A percentile compares a stretch with the other conserved stretches of the same genome.
Evolutionary conservation across 2,329 filamentous ascomycete species (phyloP).

Genomic region (Rhexocercosporidium sp.): DNA sequence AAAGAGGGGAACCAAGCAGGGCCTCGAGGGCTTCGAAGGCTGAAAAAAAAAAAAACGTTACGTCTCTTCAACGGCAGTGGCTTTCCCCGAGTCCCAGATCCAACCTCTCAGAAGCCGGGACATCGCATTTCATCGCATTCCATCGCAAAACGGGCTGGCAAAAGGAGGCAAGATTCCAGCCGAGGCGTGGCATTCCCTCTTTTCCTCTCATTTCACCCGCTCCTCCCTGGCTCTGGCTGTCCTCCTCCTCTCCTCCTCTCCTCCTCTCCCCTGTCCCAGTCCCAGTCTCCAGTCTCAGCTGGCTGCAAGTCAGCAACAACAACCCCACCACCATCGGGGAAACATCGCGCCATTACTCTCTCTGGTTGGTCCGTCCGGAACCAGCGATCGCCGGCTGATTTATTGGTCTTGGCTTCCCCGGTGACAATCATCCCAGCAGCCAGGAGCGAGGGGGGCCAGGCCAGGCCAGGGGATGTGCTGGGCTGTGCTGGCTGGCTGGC

Average conservation of each 20-base stretch:
- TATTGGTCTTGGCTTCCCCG: background rate
- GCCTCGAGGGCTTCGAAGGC: too few relatives aligned
- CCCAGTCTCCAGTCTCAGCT: too few relatives aligned
- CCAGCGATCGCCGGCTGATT: conserved; percentile 8
- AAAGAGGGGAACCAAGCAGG: background rate
- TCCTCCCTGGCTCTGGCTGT: background rate
- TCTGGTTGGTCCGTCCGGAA: background rate
- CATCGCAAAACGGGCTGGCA: background rate
- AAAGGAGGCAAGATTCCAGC: background rate
- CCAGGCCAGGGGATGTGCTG: too few relatives aligned
- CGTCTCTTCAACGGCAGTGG: conserved; percentile 4
- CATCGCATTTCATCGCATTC: too few relatives aligned
- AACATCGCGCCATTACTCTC: background rate
- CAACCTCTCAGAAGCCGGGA: conserved; percentile 2
- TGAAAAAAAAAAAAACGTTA: background rate
- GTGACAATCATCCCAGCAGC: background rate
- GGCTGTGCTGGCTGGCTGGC: too few relatives aligned
- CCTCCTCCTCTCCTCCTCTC: background rate
- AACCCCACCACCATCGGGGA: background rate
- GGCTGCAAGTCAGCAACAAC: background rate
- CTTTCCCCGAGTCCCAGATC: conserved; percentile 1
- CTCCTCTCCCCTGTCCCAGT: too few relatives aligned
- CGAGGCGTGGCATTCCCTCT: background rate
- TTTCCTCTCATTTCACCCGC: background rate
- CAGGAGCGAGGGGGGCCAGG: background rate